Conservation (phyloP, 2,329 filamentous ascomycete genomes). For the Penicillium concentricum region DNA sequence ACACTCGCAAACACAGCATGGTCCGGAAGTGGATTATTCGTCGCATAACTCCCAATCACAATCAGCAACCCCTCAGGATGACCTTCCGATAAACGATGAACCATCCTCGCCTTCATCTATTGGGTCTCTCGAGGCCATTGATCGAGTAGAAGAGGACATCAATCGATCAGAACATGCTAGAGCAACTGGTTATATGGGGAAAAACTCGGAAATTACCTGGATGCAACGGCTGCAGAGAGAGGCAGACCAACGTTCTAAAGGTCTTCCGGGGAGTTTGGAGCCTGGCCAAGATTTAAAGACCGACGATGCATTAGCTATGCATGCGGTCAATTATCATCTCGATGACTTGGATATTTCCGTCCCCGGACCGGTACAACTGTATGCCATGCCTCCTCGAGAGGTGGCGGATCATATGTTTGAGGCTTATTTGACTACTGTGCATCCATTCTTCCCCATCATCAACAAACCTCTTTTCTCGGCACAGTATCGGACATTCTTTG, state of each 20-base stretch:
- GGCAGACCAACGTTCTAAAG: conserved; percentile 34
- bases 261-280: conserved; percentile 30
- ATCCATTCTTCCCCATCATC: conserved; percentile 48
- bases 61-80: conserved; percentile 32
- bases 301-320: conserved; percentile 34
- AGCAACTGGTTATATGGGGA: conserved; percentile 46
- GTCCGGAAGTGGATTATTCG: conserved; percentile 22
- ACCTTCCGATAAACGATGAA: conserved; percentile 27
- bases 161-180: conserved; percentile 38
- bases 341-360: conserved; percentile 45
- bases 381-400: conserved; percentile 42
- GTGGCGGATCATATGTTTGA: conserved; percentile 44
- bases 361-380: conserved; percentile 42
- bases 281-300: conserved; percentile 23
- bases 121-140: conserved; percentile 46
- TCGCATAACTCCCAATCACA: conserved; percentile 27
- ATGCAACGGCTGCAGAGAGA: conserved; percentile 44
- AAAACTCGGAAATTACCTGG: conserved; percentile 49
- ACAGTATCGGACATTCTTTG: conserved; percentile 43
- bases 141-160: conserved; percentile 47
- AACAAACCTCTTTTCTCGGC: conserved; percentile 40
- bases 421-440: conserved; percentile 43
- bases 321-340: conserved; percentile 43
- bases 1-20: conserved; percentile 21
- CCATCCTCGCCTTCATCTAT: conserved; percentile 34